These are phyloP conservation scores for Gryganskiella cystojenkinii DNA, from an alignment of 192 early-diverging fungal genomes.

Conservation along the genomic window DNA sequence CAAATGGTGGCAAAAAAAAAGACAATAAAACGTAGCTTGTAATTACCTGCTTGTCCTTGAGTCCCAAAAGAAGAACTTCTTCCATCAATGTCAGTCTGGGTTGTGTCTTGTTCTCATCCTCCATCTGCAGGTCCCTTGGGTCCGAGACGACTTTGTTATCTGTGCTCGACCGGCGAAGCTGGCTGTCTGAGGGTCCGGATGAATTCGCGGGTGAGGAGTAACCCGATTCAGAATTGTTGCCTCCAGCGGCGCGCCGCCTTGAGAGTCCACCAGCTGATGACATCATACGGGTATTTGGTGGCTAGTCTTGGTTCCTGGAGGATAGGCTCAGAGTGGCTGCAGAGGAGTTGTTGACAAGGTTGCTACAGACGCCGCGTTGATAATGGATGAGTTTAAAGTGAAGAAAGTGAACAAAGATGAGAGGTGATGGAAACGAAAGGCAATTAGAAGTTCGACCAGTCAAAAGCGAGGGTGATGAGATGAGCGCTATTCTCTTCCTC, in stretches of 20 bases:
- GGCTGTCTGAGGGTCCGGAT: conserved; percentile 27
- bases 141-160: conserved; percentile 60
- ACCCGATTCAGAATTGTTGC: conserved; percentile 25
- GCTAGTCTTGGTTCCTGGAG: background rate
- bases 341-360: background rate
- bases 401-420: background rate
- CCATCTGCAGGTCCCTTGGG: conserved; percentile 66
- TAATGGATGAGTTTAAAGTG: background rate
- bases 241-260: conserved; percentile 50
- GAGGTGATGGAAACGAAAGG: too few relatives aligned
- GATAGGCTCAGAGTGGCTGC: background rate
- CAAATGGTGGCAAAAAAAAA: too few relatives aligned
- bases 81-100: conserved; percentile 94
- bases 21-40: conserved; percentile 2
- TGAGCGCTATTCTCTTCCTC: background rate
- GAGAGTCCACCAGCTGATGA: conserved; percentile 51
- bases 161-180: conserved; percentile 19
- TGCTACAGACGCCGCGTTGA: too few relatives aligned
- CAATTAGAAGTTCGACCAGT: too few relatives aligned
- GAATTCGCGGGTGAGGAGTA: conserved; percentile 35
- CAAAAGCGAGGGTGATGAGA: too few relatives aligned
- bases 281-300: conserved; percentile 12
- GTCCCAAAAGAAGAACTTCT: conserved; percentile 91
- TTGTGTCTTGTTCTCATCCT: conserved; percentile 63
- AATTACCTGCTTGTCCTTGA: conserved; percentile 90